A percentile compares a stretch with the other conserved stretches of the same genome.
Conservation (phyloP, 371 early-diverging fungal species). For the Mucor indicus region DNA sequence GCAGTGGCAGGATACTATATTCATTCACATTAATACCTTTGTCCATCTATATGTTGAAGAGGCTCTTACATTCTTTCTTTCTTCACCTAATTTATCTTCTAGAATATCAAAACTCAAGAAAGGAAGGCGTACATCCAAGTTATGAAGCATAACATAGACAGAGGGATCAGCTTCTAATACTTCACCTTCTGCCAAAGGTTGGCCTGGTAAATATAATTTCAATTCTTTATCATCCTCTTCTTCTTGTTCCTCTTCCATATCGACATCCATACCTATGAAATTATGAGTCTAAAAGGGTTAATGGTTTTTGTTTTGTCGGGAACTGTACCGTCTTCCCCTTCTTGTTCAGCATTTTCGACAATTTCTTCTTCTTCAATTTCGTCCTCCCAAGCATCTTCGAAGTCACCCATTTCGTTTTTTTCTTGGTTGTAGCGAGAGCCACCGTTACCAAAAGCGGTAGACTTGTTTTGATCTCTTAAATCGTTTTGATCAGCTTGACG, state of each 20-base stretch:
- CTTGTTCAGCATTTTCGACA: slow-evolving; percentile 50
- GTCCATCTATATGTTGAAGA: neutral
- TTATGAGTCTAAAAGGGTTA: neutral
- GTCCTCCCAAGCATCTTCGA: slow-evolving; percentile 95
- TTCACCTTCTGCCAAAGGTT: slow-evolving; percentile 84
- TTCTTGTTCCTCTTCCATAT: slow-evolving; percentile 39
- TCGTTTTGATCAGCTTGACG: slow-evolving; percentile 57
- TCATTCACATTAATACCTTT: neutral
- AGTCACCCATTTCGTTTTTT: slow-evolving; percentile 89
- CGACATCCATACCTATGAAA: slow-evolving; percentile 53
- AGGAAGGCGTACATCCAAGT: slow-evolving; percentile 91
- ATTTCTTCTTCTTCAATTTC: slow-evolving; percentile 81
- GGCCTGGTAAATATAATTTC: slow-evolving; percentile 92
- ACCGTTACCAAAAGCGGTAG: slow-evolving; percentile 36
- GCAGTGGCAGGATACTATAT: slow-evolving; percentile 83
- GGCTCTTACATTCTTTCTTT: slow-evolving; percentile 55
- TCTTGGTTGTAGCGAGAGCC: slow-evolving; percentile 31
- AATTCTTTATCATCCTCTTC: slow-evolving; percentile 51
- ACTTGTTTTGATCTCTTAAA: slow-evolving; percentile 45
- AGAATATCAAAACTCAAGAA: slow-evolving; percentile 95
- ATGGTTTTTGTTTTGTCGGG: neutral
- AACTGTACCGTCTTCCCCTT: slow-evolving; percentile 42
- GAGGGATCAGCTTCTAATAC: slow-evolving; percentile 91
- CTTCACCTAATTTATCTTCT: slow-evolving; percentile 78
- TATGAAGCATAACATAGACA: slow-evolving; percentile 95